phyloP scores from a whole-genome alignment of 768 basidiomycete species.

The Suillus variegatus region DNA sequence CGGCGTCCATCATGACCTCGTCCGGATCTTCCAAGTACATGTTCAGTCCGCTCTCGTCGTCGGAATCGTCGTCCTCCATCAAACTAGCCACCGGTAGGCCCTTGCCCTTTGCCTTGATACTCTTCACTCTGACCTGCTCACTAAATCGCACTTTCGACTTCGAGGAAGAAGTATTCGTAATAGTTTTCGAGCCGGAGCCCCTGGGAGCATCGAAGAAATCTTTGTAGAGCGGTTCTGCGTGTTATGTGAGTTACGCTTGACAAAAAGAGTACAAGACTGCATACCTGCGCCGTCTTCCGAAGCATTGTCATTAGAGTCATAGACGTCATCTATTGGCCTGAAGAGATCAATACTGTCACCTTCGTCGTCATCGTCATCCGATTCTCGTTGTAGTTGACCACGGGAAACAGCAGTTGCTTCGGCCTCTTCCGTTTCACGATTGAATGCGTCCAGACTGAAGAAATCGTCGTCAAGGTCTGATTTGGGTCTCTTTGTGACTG shows the following conservation, averaged over 20 bases:
- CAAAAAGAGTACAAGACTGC: slow-evolving; percentile 18
- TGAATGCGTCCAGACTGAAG: slow-evolving; percentile 87
- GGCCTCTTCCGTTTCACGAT: slow-evolving; percentile 77
- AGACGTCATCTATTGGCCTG: slow-evolving; percentile 50
- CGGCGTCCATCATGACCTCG: slow-evolving; percentile 33
- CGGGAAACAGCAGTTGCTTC: slow-evolving; percentile 64
- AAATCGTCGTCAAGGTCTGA: slow-evolving; percentile 83
- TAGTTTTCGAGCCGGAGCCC: slow-evolving; percentile 20
- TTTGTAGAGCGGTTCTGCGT: slow-evolving; percentile 63
- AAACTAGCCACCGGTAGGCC: slow-evolving; percentile 50
- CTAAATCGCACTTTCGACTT: slow-evolving; percentile 68
- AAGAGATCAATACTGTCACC: slow-evolving; percentile 64
- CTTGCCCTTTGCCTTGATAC: slow-evolving; percentile 73
- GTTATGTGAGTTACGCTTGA: slow-evolving; percentile 7
- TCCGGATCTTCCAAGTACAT: slow-evolving; percentile 36
- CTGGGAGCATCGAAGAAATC: slow-evolving; percentile 81
- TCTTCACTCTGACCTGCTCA: slow-evolving; percentile 79
- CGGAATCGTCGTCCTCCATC: slow-evolving; percentile 35
- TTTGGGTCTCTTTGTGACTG: slow-evolving; percentile 22
- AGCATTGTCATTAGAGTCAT: slow-evolving; percentile 46
- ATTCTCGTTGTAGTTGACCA: slow-evolving; percentile 56
- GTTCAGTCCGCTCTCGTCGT: slow-evolving; percentile 42
- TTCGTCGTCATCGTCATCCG: slow-evolving; percentile 54
- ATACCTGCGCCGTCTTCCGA: slow-evolving; percentile 43
- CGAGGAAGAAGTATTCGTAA: slow-evolving; percentile 11